phyloP scores from a whole-genome alignment of 331 rosid species.

The Prunus yedoensis region DNA sequence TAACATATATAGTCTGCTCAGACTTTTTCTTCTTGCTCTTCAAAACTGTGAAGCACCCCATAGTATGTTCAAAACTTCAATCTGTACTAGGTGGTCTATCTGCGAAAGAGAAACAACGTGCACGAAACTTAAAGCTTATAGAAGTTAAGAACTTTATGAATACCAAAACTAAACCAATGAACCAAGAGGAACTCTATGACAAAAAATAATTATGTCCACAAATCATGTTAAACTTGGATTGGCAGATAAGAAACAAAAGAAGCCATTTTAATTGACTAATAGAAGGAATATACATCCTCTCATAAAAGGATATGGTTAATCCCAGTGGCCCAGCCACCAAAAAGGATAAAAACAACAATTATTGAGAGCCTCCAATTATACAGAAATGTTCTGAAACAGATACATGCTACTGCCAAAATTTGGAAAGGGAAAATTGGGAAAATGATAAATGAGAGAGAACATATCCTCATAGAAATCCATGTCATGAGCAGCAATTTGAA shows the following conservation, averaged over 20 bases:
- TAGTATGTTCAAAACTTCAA: constrained; percentile 33
- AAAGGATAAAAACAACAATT: not conserved
- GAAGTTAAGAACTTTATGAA: constrained; percentile 9
- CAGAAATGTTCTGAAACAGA: not conserved
- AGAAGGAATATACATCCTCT: not conserved
- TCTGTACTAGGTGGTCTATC: constrained; percentile 27
- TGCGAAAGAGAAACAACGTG: constrained; percentile 33
- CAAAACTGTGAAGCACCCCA: constrained; percentile 90
- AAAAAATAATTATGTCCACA: not conserved
- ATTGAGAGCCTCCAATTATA: not conserved
- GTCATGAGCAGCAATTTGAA: not conserved
- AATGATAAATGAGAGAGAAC: not conserved
- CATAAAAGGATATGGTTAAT: not conserved
- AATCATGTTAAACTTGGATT: constrained; percentile 1
- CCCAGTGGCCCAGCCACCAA: constrained; percentile 4
- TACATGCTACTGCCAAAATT: not conserved
- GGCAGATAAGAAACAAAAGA: not conserved
- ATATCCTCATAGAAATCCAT: not conserved
- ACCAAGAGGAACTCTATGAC: not conserved
- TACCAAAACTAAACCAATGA: constrained; percentile 20
- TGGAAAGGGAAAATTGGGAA: not conserved
- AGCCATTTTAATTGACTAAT: not conserved
- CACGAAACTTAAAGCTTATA: constrained; percentile 9
- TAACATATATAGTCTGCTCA: constrained; percentile 41
- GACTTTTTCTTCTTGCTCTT: constrained; percentile 81